These are phyloP conservation scores for Neltuma alba DNA, from an alignment of 306 rosid genomes.

Conservation along the genomic window DNA sequence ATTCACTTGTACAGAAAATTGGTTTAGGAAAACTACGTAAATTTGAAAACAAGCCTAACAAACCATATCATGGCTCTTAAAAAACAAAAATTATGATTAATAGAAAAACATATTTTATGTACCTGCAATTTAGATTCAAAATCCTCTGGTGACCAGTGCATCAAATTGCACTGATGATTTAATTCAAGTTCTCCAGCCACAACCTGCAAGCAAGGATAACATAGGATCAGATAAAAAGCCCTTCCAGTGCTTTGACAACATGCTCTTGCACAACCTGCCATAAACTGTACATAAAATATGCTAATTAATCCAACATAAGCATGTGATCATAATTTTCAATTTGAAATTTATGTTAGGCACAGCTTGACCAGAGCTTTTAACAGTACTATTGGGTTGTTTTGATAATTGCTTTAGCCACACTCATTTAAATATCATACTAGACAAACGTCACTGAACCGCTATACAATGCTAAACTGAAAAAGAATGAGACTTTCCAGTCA, in stretches of 20 bases:
- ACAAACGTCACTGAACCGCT: background rate
- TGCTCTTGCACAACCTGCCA: background rate
- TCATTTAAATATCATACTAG: background rate
- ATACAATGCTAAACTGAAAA: background rate
- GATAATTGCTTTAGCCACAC: background rate
- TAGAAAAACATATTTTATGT: background rate
- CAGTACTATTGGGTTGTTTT: background rate
- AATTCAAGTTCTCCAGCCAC: conserved; percentile 92
- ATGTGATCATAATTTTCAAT: conserved; percentile 1
- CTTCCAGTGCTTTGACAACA: conserved; percentile 3
- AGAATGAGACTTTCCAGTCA: background rate
- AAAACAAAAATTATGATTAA: background rate
- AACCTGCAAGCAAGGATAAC: conserved; percentile 53
- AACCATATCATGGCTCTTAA: background rate
- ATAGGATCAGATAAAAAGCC: conserved; percentile 7
- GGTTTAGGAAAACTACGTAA: conserved; percentile 2
- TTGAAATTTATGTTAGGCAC: background rate
- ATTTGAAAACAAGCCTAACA: conserved; percentile 16
- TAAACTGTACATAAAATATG: background rate
- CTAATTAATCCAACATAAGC: conserved; percentile 1
- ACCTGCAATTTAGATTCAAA: conserved; percentile 92
- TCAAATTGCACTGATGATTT: conserved; percentile 75
- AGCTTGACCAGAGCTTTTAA: background rate
- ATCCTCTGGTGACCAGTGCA: conserved; percentile 92
- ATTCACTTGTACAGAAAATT: background rate